Percentiles rank a stretch among this genome's conserved stretches.
These are phyloP conservation scores for Mortierella sp. DNA, from an alignment of 371 early-diverging fungal species.

Conservation along the genomic window DNA sequence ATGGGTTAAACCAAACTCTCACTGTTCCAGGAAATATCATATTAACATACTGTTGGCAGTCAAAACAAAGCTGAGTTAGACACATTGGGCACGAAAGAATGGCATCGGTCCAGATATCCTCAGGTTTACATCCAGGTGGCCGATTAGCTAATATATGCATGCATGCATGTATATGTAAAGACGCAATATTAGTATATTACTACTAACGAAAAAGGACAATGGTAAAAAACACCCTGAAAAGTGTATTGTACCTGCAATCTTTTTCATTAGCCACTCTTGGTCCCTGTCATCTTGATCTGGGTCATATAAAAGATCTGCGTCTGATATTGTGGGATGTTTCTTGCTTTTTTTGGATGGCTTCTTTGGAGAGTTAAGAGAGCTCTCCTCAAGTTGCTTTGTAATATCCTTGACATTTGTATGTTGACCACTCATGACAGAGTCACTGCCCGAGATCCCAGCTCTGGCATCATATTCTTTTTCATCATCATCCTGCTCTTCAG, in stretches of 20 bases:
- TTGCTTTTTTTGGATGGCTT: slow-evolving; percentile 29
- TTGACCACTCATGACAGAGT: not conserved
- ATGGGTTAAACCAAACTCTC: not conserved
- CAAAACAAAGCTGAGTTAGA: slow-evolving; percentile 72
- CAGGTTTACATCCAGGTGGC: slow-evolving; percentile 45
- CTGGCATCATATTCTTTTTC: slow-evolving; percentile 22
- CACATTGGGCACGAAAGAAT: slow-evolving; percentile 78
- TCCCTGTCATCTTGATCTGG: slow-evolving; percentile 69
- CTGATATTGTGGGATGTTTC: slow-evolving; percentile 47
- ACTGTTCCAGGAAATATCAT: no score
- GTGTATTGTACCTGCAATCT: slow-evolving; percentile 60
- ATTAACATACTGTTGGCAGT: slow-evolving; percentile 70
- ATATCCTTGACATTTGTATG: slow-evolving; percentile 13
- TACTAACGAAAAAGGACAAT: no score
- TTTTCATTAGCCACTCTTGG: slow-evolving; percentile 68
- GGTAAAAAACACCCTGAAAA: no score
- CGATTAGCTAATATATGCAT: slow-evolving; percentile 29
- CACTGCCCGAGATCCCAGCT: slow-evolving; percentile 6
- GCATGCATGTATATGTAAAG: no score
- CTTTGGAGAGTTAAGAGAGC: slow-evolving; percentile 12
- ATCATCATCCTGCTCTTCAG: slow-evolving; percentile 43
- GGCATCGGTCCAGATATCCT: slow-evolving; percentile 69
- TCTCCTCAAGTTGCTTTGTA: slow-evolving; percentile 14
- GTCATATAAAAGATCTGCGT: slow-evolving; percentile 71
- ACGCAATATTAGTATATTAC: no score